Conservation (phyloP, 179 eudicot genomes). For the Spergularia azorica region DNA sequence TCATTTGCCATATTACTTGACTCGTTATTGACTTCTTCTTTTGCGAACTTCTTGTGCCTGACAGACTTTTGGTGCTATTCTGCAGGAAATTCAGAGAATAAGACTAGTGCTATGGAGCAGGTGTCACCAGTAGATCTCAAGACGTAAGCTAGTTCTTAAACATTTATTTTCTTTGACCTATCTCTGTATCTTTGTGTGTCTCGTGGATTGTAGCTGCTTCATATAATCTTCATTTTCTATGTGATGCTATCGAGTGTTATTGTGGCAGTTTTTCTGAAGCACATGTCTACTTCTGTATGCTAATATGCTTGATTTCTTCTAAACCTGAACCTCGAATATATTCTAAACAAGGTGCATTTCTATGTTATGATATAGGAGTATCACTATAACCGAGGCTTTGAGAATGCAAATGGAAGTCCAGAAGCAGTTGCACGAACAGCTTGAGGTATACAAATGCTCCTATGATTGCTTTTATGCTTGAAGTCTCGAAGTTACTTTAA, state of each 20-base stretch:
- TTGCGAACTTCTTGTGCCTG: neutral
- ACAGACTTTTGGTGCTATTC: slow-evolving; percentile 12
- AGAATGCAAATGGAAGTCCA: slow-evolving; percentile 56
- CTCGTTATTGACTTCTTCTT: too few species aligned
- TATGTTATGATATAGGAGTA: slow-evolving; percentile 28
- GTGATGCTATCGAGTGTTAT: too few species aligned
- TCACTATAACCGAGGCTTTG: slow-evolving; percentile 43
- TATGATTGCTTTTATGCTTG: neutral
- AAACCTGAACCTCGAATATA: neutral
- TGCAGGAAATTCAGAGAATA: slow-evolving; percentile 45
- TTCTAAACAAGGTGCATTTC: slow-evolving; percentile 3
- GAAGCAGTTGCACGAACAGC: slow-evolving; percentile 50
- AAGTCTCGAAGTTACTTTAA: too few species aligned
- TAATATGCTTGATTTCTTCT: neutral
- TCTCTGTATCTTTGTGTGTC: too few species aligned
- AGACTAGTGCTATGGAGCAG: slow-evolving; percentile 29
- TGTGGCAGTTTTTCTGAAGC: too few species aligned
- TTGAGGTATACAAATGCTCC: slow-evolving; percentile 34
- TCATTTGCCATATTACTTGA: too few species aligned
- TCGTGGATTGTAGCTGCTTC: neutral
- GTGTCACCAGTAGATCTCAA: slow-evolving; percentile 41
- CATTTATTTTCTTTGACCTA: neutral
- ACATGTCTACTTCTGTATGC: too few species aligned
- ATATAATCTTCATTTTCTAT: neutral
- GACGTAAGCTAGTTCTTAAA: slow-evolving; percentile 33